These are phyloP conservation scores for Lachnellula suecica DNA, from an alignment of 2,329 filamentous ascomycete species.

Conservation along the genomic window DNA sequence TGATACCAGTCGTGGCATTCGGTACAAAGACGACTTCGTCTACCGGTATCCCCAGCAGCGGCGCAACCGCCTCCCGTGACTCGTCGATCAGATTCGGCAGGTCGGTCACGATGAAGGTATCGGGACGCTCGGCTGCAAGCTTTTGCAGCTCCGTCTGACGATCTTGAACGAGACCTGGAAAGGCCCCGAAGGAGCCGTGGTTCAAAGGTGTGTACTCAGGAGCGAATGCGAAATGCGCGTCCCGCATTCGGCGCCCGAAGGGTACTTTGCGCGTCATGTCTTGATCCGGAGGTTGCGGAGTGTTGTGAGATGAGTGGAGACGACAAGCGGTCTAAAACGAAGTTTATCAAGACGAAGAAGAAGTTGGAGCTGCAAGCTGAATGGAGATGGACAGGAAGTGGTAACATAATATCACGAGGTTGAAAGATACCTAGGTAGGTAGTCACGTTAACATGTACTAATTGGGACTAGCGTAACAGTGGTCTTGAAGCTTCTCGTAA, in stretches of 20 bases:
- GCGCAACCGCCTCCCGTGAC: slow-evolving; percentile 62
- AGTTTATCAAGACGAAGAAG: too few species aligned
- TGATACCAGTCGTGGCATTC: slow-evolving; percentile 77
- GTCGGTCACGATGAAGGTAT: slow-evolving; percentile 72
- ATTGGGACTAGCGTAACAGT: too few species aligned
- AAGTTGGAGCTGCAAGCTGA: too few species aligned
- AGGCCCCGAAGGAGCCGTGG: slow-evolving; percentile 73
- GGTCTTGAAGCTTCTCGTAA: too few species aligned
- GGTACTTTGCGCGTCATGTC: slow-evolving; percentile 10
- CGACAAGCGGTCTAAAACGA: too few species aligned
- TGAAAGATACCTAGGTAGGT: too few species aligned
- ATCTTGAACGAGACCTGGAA: slow-evolving; percentile 61
- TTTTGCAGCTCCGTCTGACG: slow-evolving; percentile 65
- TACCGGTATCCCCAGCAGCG: slow-evolving; percentile 61
- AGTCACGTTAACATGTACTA: too few species aligned
- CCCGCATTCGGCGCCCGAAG: slow-evolving; percentile 25
- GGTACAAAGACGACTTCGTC: slow-evolving; percentile 72
- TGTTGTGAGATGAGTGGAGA: too few species aligned
- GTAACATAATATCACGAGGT: too few species aligned
- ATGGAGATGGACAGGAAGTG: too few species aligned
- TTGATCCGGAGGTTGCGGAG: neutral
- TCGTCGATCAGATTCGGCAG: slow-evolving; percentile 62
- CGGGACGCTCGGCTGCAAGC: slow-evolving; percentile 63
- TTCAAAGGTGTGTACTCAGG: slow-evolving; percentile 26
- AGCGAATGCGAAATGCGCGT: slow-evolving; percentile 24